Evolutionary conservation across 2,329 filamentous ascomycete species (phyloP).

Genomic region (Cladosporium halotolerans): DNA sequence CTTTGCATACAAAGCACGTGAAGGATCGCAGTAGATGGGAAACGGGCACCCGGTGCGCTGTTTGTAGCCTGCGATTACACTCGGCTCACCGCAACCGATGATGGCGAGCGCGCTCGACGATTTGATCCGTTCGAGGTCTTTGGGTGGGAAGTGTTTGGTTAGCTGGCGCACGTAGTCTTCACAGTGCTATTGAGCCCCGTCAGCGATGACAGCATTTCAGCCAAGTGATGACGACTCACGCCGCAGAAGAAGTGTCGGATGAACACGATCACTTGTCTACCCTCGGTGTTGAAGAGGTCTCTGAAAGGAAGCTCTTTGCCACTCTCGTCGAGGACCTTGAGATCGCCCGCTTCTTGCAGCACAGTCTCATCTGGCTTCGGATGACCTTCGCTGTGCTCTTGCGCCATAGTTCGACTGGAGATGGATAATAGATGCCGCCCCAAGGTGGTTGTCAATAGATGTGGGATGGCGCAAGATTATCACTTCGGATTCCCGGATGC

Average conservation of each 20-base stretch:
- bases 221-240: conserved; percentile 17
- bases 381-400: conserved; percentile 1
- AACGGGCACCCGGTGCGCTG: conserved; percentile 26
- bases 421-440: not conserved
- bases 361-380: conserved; percentile 9
- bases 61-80: conserved; percentile 26
- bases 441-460: too few relatives aligned
- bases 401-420: not conserved
- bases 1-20: conserved; percentile 25
- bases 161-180: conserved; percentile 30
- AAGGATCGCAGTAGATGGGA: conserved; percentile 29
- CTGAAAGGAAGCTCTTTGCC: conserved; percentile 24
- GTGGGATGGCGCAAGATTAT: too few relatives aligned
- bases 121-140: conserved; percentile 15
- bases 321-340: conserved; percentile 22
- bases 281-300: conserved; percentile 20
- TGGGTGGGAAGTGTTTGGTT: conserved; percentile 19
- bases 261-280: conserved; percentile 31
- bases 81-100: conserved; percentile 31
- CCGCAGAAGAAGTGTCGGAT: conserved; percentile 38
- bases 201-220: not conserved
- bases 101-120: conserved; percentile 26
- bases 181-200: conserved; percentile 23
- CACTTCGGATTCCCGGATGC: too few relatives aligned
- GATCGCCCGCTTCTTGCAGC: conserved; percentile 19